A percentile compares a stretch with the other conserved stretches of the same genome.
Conservation (phyloP, 139 green algal genomes). For the Cymbomonas tetramitiformis region DNA sequence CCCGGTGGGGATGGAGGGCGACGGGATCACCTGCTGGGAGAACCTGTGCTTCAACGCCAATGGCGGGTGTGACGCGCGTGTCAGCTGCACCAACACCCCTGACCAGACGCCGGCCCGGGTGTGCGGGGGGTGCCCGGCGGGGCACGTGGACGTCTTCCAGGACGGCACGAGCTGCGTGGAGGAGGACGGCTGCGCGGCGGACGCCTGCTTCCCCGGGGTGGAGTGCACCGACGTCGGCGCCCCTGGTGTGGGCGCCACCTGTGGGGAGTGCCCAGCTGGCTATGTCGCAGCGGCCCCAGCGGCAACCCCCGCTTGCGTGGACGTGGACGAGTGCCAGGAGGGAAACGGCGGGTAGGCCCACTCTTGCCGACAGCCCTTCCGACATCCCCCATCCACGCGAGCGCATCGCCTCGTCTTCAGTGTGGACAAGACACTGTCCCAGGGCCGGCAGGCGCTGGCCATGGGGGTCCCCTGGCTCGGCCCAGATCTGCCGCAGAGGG, state of each 20-base stretch:
- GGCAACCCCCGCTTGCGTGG: neutral
- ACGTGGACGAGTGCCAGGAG: constrained; percentile 1
- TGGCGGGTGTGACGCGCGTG: neutral
- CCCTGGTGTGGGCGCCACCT: neutral
- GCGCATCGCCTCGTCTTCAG: no score
- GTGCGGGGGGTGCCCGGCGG: constrained; percentile 2
- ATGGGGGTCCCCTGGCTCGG: no score
- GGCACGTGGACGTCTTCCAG: neutral
- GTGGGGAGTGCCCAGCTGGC: constrained; percentile 1
- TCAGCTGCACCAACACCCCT: neutral
- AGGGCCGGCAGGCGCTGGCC: no score
- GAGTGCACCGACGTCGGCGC: no score
- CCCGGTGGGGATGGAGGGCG: neutral
- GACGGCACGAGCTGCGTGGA: neutral
- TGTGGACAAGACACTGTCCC: no score
- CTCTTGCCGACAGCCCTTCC: no score
- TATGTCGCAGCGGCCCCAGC: neutral
- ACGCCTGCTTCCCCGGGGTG: no score
- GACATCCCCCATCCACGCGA: no score
- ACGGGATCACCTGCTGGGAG: constrained; percentile 8
- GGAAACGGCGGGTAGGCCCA: constrained; percentile 7
- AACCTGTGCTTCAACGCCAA: constrained; percentile 1
- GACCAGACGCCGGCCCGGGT: no score
- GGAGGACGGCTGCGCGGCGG: no score
- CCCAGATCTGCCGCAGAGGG: no score